A percentile compares a stretch with the other conserved stretches of the same genome.
Conservation (phyloP, 352 stramenopile species). For the Globisporangium camurandrum region DNA sequence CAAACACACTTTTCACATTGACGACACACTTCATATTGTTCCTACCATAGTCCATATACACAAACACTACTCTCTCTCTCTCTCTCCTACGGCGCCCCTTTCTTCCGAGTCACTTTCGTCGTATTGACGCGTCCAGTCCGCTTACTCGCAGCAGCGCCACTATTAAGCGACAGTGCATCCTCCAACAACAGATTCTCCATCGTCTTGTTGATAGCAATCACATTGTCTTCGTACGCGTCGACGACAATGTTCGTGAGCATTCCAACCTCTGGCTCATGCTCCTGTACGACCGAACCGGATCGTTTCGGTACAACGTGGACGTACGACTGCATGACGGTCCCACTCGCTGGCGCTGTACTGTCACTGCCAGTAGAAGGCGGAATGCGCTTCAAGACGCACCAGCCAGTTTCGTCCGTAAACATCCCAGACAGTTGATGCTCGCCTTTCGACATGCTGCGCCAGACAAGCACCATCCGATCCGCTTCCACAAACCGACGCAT, state of each 20-base stretch:
- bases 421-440: constrained; percentile 31
- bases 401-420: constrained; percentile 60
- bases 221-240: constrained; percentile 44
- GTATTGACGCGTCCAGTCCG: background rate
- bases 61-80: background rate
- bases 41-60: background rate
- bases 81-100: too few relatives aligned
- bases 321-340: constrained; percentile 13
- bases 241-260: constrained; percentile 48
- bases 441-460: constrained; percentile 30
- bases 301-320: constrained; percentile 8
- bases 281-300: background rate
- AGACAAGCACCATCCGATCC: constrained; percentile 46
- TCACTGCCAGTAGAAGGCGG: background rate
- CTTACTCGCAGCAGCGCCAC: constrained; percentile 20
- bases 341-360: constrained; percentile 1
- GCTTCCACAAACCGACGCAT: constrained; percentile 37
- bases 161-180: constrained; percentile 13
- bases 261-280: constrained; percentile 25
- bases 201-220: constrained; percentile 38
- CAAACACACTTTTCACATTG: too few relatives aligned
- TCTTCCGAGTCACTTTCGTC: too few relatives aligned
- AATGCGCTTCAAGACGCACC: constrained; percentile 32
- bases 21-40: background rate
- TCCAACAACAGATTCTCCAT: constrained; percentile 48